Percentiles rank a stretch among this genome's conserved stretches.
These are phyloP conservation scores for Malus asiatica DNA, from an alignment of 306 rosid genomes.

Conservation along the genomic window DNA sequence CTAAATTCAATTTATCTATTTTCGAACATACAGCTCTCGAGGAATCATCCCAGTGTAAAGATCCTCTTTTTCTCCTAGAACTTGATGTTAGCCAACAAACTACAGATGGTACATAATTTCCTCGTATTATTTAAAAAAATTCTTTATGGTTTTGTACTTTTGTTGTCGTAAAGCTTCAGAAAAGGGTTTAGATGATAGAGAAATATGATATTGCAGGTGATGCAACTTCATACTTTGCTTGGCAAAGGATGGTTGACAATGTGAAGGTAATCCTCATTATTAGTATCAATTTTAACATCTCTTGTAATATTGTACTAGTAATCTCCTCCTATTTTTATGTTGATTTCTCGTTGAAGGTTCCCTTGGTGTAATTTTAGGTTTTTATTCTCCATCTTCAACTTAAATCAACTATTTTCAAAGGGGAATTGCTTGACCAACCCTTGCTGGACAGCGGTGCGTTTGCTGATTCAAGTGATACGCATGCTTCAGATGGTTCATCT, in stretches of 20 bases:
- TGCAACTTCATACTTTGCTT: conserved; percentile 37
- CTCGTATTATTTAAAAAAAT: neutral
- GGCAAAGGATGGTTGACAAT: conserved; percentile 60
- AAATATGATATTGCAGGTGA: conserved; percentile 42
- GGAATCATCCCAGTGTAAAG: conserved; percentile 58
- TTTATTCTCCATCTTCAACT: conserved; percentile 66
- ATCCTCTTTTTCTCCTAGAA: conserved; percentile 60
- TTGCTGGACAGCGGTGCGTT: conserved; percentile 25
- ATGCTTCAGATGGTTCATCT: conserved; percentile 46
- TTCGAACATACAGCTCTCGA: conserved; percentile 47
- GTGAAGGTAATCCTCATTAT: conserved; percentile 52
- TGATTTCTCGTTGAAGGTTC: conserved; percentile 5
- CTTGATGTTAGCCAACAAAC: conserved; percentile 36
- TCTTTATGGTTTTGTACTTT: neutral
- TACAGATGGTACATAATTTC: conserved; percentile 25
- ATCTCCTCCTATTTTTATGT: neutral
- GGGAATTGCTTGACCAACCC: conserved; percentile 42
- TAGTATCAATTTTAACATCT: neutral
- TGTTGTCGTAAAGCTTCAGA: neutral
- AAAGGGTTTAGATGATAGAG: neutral
- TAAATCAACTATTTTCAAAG: conserved; percentile 41
- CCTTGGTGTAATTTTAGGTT: conserved; percentile 34
- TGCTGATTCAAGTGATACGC: conserved; percentile 33
- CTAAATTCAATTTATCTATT: conserved; percentile 7
- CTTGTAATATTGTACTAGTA: neutral